Percentiles rank a stretch among this genome's conserved stretches.
Conservation (phyloP, 176 grass and related monocot species). For the Carex myosuroides region DNA sequence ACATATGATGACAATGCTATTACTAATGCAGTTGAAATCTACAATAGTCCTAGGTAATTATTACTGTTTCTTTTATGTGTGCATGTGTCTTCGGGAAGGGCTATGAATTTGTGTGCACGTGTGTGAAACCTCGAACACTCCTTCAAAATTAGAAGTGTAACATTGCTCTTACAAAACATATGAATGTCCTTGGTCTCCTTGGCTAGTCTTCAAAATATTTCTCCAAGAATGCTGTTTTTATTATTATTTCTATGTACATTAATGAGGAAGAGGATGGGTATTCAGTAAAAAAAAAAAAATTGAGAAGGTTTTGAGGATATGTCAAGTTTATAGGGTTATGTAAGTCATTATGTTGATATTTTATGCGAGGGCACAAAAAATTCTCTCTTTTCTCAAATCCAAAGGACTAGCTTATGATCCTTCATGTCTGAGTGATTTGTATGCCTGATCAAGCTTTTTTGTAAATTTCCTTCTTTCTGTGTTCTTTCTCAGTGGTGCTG, state of each 20-base stretch:
- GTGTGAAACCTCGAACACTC: background rate
- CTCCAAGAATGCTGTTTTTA: background rate
- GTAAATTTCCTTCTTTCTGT: conserved; percentile 1
- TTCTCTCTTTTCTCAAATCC: background rate
- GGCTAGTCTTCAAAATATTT: background rate
- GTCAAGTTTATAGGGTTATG: background rate
- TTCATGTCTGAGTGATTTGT: background rate
- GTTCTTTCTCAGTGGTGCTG: conserved; percentile 39
- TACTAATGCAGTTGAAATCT: conserved; percentile 94
- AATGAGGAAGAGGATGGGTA: background rate
- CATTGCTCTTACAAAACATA: background rate
- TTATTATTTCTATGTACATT: background rate
- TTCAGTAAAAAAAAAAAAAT: background rate
- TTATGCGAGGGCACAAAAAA: background rate
- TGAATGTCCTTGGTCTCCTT: background rate
- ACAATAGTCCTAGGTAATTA: conserved; percentile 70
- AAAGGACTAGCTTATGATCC: background rate
- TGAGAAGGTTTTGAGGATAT: background rate
- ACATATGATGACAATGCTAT: conserved; percentile 99
- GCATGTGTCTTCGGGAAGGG: background rate
- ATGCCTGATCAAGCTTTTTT: background rate
- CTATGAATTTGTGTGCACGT: background rate
- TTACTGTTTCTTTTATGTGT: background rate
- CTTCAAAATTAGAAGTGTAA: conserved; percentile 5
- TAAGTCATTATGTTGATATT: background rate